phyloP scores from a whole-genome alignment of 305 asterid species.

The Rubia balearica region DNA sequence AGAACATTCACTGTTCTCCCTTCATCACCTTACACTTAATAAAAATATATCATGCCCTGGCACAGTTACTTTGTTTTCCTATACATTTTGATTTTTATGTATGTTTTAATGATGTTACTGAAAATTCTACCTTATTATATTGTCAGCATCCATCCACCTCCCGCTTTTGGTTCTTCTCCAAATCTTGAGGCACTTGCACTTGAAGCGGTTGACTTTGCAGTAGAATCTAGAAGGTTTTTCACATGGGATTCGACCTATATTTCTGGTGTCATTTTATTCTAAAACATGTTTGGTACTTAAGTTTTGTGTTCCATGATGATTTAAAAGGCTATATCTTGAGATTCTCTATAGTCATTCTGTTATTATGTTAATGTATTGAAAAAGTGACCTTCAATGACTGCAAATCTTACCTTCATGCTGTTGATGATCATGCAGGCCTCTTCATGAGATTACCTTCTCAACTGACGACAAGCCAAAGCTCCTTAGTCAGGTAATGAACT shows the following conservation, averaged over 20 bases:
- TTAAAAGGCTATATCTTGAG: background rate
- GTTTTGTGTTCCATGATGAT: background rate
- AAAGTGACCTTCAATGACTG: background rate
- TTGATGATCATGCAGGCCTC: slow-evolving; percentile 54
- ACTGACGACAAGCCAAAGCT: slow-evolving; percentile 88
- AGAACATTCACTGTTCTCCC: background rate
- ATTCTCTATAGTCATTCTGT: background rate
- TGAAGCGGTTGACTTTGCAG: slow-evolving; percentile 51
- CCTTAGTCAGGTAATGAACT: slow-evolving; percentile 66
- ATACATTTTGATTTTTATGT: slow-evolving; percentile 6
- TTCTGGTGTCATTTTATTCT: background rate
- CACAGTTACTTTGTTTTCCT: background rate
- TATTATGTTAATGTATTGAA: background rate
- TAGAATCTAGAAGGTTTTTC: slow-evolving; percentile 32
- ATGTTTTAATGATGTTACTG: slow-evolving; percentile 17
- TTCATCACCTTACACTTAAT: background rate
- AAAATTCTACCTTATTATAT: slow-evolving; percentile 22
- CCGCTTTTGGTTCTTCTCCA: slow-evolving; percentile 96
- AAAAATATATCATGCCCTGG: background rate
- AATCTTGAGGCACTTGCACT: slow-evolving; percentile 94
- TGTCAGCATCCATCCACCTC: slow-evolving; percentile 88
- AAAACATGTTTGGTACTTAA: slow-evolving; percentile 10
- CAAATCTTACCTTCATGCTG: slow-evolving; percentile 20
- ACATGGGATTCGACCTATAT: slow-evolving; percentile 21
- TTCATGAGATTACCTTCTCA: slow-evolving; percentile 96